Percentiles rank a stretch among this genome's conserved stretches.
Evolutionary conservation across 805 yeast species (phyloP).

Genomic region (Kluyveromyces siamensis): DNA sequence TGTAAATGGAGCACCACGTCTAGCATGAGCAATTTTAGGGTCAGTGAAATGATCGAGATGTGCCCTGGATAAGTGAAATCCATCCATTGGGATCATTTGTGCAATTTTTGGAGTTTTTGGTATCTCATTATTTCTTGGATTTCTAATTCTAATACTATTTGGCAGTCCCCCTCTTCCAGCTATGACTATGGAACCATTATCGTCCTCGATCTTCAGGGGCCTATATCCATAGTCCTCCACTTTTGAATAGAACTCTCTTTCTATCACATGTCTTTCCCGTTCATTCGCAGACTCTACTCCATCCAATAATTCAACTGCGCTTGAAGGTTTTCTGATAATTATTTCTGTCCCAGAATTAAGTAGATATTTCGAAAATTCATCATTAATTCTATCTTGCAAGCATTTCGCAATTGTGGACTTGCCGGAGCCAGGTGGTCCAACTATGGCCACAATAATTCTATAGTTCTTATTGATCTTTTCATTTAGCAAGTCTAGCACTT

Average conservation of each 20-base stretch:
- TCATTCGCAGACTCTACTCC: constrained; percentile 4
- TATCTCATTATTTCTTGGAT: neutral
- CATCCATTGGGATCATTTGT: constrained; percentile 61
- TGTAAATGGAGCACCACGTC: constrained; percentile 83
- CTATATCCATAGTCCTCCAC: constrained; percentile 18
- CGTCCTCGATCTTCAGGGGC: constrained; percentile 16
- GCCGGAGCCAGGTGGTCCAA: constrained; percentile 84
- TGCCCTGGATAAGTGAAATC: constrained; percentile 55
- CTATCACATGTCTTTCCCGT: constrained; percentile 8
- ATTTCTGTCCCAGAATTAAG: neutral
- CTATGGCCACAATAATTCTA: constrained; percentile 48
- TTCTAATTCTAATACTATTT: constrained; percentile 14
- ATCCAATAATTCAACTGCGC: constrained; percentile 4
- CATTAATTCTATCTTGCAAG: constrained; percentile 36
- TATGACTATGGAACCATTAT: constrained; percentile 12
- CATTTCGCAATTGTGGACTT: constrained; percentile 56
- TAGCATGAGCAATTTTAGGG: constrained; percentile 44
- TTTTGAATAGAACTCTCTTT: constrained; percentile 10
- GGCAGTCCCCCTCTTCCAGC: constrained; percentile 26
- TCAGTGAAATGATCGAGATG: constrained; percentile 43
- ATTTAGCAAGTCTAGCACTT: constrained; percentile 24
- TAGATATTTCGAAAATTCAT: constrained; percentile 11
- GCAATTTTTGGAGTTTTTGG: constrained; percentile 26
- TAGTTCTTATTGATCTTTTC: constrained; percentile 22
- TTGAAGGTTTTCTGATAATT: neutral